phyloP scores from a whole-genome alignment of 1,284 basidiomycete genomes.

The Sanghuangporus baumii region DNA sequence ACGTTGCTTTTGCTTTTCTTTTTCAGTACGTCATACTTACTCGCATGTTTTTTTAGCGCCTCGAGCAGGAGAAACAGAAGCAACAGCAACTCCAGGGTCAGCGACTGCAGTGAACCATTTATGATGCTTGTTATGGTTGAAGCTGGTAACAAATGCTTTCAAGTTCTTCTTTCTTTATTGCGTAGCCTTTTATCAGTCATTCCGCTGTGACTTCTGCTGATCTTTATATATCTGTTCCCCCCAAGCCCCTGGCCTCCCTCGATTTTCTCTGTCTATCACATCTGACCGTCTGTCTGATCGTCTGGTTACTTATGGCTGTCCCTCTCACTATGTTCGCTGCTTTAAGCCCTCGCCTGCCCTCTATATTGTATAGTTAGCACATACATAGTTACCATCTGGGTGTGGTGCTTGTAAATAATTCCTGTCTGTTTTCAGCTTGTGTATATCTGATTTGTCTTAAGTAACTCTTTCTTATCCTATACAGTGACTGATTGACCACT shows the following conservation, averaged over 20 bases:
- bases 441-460: background rate
- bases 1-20: background rate
- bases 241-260: background rate
- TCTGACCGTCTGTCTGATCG: background rate
- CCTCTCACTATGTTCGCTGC: background rate
- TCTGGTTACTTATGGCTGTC: background rate
- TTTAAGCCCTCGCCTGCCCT: background rate
- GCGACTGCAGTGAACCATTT: background rate
- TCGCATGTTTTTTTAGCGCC: conserved; percentile 42
- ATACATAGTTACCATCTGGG: conserved; percentile 5
- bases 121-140: background rate
- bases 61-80: conserved; percentile 87
- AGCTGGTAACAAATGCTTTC: background rate
- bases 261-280: background rate
- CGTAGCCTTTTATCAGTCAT: background rate
- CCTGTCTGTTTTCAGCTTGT: background rate
- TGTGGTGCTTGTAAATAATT: conserved; percentile 10
- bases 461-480: background rate
- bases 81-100: conserved; percentile 41
- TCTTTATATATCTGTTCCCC: background rate
- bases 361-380: conserved; percentile 14
- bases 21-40: conserved; percentile 10
- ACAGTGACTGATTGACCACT: background rate
- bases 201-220: conserved; percentile 10
- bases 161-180: background rate